A percentile compares a stretch with the other conserved stretches of the same genome.
Evolutionary conservation across 768 basidiomycete genomes (phyloP).

Genomic region (Heimioporus sp.): DNA sequence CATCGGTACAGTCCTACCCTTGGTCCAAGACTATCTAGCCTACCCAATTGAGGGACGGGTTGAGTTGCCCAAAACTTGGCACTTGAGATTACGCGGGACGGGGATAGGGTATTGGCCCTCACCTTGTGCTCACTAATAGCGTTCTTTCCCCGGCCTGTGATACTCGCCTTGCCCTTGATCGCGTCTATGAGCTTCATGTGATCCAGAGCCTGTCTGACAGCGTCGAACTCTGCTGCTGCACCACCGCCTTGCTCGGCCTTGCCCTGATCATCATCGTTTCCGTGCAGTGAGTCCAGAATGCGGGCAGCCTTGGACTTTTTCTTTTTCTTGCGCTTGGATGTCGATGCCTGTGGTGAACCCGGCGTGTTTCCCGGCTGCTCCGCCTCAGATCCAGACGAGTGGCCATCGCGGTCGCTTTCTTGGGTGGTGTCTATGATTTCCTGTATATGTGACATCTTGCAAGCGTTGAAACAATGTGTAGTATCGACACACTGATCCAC

Average conservation of each 20-base stretch:
- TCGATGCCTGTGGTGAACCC: slow-evolving; percentile 31
- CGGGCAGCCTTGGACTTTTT: slow-evolving; percentile 77
- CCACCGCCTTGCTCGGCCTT: slow-evolving; percentile 50
- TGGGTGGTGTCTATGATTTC: slow-evolving; percentile 41
- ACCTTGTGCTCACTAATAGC: slow-evolving; percentile 90
- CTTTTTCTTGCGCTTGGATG: slow-evolving; percentile 75
- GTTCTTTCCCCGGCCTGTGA: slow-evolving; percentile 75
- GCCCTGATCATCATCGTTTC: slow-evolving; percentile 40
- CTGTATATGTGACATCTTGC: slow-evolving; percentile 34
- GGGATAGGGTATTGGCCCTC: slow-evolving; percentile 16
- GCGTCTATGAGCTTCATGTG: slow-evolving; percentile 85
- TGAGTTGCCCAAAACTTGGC: slow-evolving; percentile 94
- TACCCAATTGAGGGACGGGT: slow-evolving; percentile 89
- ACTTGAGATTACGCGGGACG: slow-evolving; percentile 5
- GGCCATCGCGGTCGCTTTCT: slow-evolving; percentile 35
- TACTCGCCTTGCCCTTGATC: slow-evolving; percentile 74
- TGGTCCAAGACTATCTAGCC: slow-evolving; percentile 4
- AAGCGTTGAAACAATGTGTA: too few relatives aligned
- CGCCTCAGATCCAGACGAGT: slow-evolving; percentile 29
- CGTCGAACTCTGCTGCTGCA: slow-evolving; percentile 56
- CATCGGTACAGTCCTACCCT: neutral
- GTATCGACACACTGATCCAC: neutral
- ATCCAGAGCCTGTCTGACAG: slow-evolving; percentile 66
- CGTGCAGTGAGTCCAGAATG: slow-evolving; percentile 46
- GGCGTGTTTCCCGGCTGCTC: slow-evolving; percentile 20